Conservation (phyloP, 495 filamentous ascomycete species). For the Hyphodiscus hymeniophilus region DNA sequence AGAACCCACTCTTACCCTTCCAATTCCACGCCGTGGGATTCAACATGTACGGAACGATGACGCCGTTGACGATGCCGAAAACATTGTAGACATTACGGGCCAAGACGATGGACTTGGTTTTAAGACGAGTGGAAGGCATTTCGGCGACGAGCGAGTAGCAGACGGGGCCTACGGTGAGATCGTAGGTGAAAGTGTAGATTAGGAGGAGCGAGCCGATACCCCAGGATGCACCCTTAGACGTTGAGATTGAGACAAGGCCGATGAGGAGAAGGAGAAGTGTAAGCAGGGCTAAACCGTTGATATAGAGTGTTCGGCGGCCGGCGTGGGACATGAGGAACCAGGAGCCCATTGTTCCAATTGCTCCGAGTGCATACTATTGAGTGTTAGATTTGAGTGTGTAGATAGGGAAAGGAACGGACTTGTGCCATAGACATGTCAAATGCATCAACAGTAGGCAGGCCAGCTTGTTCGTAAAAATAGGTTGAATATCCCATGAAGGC, state of each 20-base stretch:
- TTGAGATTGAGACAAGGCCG: conserved; percentile 14
- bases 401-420: background rate
- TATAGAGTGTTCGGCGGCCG: conserved; percentile 16
- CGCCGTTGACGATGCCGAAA: conserved; percentile 34
- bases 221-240: conserved; percentile 20
- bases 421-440: conserved; percentile 37
- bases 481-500: conserved; percentile 51
- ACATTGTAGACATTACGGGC: conserved; percentile 50
- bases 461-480: conserved; percentile 58
- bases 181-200: conserved; percentile 45
- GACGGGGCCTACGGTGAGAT: conserved; percentile 51
- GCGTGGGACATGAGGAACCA: conserved; percentile 19
- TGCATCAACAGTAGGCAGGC: conserved; percentile 37
- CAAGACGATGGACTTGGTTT: conserved; percentile 47
- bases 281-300: conserved; percentile 13
- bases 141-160: conserved; percentile 55
- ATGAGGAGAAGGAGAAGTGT: conserved; percentile 16
- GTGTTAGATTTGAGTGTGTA: background rate
- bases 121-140: conserved; percentile 45
- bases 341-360: conserved; percentile 32
- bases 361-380: conserved; percentile 27
- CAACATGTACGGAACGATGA: conserved; percentile 45
- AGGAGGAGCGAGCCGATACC: conserved; percentile 46
- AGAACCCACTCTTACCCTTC: conserved; percentile 44
- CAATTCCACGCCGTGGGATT: conserved; percentile 43